Evolutionary conservation across 2,329 filamentous ascomycete genomes (phyloP), one percentile per base, ranked within the genome.

Genomic region (Myriosclerotinia curreyana): DNA sequence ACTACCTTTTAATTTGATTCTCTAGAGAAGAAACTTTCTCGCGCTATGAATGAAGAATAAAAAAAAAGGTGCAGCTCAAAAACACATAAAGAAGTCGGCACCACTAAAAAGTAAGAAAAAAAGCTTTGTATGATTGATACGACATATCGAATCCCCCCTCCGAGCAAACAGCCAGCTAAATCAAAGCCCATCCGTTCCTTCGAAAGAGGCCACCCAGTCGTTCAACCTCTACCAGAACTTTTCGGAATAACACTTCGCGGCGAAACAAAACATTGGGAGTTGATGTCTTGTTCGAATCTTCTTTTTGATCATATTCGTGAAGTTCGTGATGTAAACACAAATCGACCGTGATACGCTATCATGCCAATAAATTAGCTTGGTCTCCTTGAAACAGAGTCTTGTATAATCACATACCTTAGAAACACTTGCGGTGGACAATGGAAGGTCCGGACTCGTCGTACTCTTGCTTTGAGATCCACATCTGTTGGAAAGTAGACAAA

Each of bases 381-480:
- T 1, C 20, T 28, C 49, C 46, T n/a, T 49, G 4, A 5, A 28
- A 46, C 14, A 34, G 20, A 22, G 52, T 25, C 12, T 17, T n/a
- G 11, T 7, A 12, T 38, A 5, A 52, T 48, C 34, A 22, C 78
- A 75, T 77, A 88, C 87, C 89, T 96, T 96, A 97, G 90, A 97
- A 97, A 91, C 94, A 97, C 92, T 97, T 98, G 89, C 93, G 91
- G 90, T 98, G 94, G 77, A 98, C 94, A 79, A 98, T 98, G 78
- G 93, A 97, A 76, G 94, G 95, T 83, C 94, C 94, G 81, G 90
- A 95, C 92, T 98, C 95, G 86, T 99, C 95, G 89, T 98, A 98
- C 87, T 98, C 94, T 98, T 99, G 95, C 92, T 99, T 99, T 77
- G 95, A 99, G 89, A 99, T 98, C 95, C 95, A 99, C 95, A 99